Base-by-base conservation (phyloP, 345 rosid species). In the Firmiana major region DNA sequence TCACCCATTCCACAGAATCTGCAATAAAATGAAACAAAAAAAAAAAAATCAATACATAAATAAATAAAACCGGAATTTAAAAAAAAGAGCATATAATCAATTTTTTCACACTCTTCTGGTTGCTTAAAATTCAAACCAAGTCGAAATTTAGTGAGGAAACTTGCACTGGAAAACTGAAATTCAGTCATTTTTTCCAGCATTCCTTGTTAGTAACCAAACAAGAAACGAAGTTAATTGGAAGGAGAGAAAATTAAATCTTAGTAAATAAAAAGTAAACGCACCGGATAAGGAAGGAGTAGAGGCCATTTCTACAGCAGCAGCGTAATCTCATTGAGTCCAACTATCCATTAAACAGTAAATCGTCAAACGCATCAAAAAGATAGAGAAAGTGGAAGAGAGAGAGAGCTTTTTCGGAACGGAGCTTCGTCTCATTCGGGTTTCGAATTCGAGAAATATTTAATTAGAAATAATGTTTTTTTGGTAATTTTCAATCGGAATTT, bases 1-100 rank as follows among this genome's bases (percentile, higher is more conserved):
- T 93, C 84, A 91, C 92, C 77, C 97, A 93, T 85, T 93, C 98
- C 80, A 90, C 85, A 12, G 95, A 87, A 67, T 92, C 99, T 93
- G 83, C 83, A 85, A 72, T 85, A 17, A 10, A 53, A 53, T 6
- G 75, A 63, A 58, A 12, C 51, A 63, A 75, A 21, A 57, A 71
- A 38, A 81, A 71, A 65, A 71, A 38, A 77, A 59, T 36, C 34
- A 31, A 31, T 5, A 36, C n/a, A 36, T 36, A 36, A 36, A 3
- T 36, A 13, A 54, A 69, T 24, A 57, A 19, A 57, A 19, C n/a
- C 38, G 3, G 36, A 53, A 2, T 22, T 26, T 0, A 76, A 36
- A 4, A 36, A 36, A 31, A 31, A 31, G 3, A 31, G 3, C 34
- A 36, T 26, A 16, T 15, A 70, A 49, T 70, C 1, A 48, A 49